Percentiles rank a stretch among this genome's conserved stretches.
phyloP scores from a whole-genome alignment of 2,329 filamentous ascomycete species.

The Penicillium sp. region DNA sequence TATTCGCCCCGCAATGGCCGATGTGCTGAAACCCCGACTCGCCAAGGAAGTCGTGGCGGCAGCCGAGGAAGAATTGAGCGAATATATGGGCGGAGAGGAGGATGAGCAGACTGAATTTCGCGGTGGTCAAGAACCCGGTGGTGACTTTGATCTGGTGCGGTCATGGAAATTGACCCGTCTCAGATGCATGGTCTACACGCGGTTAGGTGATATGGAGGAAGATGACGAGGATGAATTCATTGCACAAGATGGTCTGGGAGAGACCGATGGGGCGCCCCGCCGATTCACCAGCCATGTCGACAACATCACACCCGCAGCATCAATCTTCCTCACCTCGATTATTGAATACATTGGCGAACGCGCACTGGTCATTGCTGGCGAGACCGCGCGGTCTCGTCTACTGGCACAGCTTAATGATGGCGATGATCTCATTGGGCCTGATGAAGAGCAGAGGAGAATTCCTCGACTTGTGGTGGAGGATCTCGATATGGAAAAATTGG shows the following conservation, averaged over 20 bases:
- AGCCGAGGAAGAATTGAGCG: conserved; percentile 82
- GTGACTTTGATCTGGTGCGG: conserved; percentile 84
- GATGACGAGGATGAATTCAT: conserved; percentile 92
- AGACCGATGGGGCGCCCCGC: conserved; percentile 58
- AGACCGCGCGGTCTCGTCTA: conserved; percentile 64
- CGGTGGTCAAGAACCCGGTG: conserved; percentile 51
- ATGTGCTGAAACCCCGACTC: conserved; percentile 85
- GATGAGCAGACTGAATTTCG: conserved; percentile 70
- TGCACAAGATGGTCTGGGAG: conserved; percentile 71
- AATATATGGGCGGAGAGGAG: conserved; percentile 78
- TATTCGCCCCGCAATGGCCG: conserved; percentile 77
- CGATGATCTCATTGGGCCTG: conserved; percentile 55
- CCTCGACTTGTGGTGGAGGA: conserved; percentile 79
- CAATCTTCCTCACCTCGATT: conserved; percentile 94
- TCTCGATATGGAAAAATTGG: conserved; percentile 87
- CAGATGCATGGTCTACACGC: conserved; percentile 97
- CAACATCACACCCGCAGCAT: conserved; percentile 82
- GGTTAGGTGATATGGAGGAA: conserved; percentile 94
- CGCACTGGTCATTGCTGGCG: conserved; percentile 80
- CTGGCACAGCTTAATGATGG: conserved; percentile 50
- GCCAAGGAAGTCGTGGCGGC: conserved; percentile 80
- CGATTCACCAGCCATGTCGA: conserved; percentile 59
- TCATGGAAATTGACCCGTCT: conserved; percentile 92
- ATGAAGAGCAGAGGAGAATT: conserved; percentile 52
- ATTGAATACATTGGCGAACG: conserved; percentile 93